Evolutionary conservation across 2,329 filamentous ascomycete genomes (phyloP).

Genomic region (Penicillium paneum): DNA sequence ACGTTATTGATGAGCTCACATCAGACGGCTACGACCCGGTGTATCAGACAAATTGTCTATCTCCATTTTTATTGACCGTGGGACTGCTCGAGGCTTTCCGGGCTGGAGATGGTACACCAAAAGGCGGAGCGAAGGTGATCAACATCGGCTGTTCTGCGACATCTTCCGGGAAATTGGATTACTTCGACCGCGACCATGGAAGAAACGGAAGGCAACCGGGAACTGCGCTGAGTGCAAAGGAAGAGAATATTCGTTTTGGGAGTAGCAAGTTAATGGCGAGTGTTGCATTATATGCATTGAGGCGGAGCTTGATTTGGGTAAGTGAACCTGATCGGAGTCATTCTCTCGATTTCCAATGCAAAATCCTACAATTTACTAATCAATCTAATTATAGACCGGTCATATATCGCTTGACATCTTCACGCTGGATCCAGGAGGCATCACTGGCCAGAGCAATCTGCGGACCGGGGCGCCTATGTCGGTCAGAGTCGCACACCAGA

Average conservation of each 20-base stretch:
- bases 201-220: conserved; percentile 20
- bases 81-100: conserved; percentile 37
- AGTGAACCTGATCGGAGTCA: conserved; percentile 15
- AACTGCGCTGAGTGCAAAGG: conserved; percentile 28
- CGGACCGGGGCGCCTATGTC: conserved; percentile 28
- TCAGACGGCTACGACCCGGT: conserved; percentile 36
- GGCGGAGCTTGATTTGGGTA: conserved; percentile 35
- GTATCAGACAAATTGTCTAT: conserved; percentile 38
- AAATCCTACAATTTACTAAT: not conserved
- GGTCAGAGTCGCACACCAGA: conserved; percentile 31
- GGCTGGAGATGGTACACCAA: conserved; percentile 31
- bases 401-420: conserved; percentile 38
- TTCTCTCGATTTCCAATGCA: not conserved
- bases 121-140: conserved; percentile 35
- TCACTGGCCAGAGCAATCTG: conserved; percentile 27
- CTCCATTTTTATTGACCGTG: conserved; percentile 37
- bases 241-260: conserved; percentile 31
- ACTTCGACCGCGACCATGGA: conserved; percentile 29
- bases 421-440: conserved; percentile 35
- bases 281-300: conserved; percentile 37
- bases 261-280: conserved; percentile 38
- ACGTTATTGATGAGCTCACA: conserved; percentile 31
- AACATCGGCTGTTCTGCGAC: conserved; percentile 36
- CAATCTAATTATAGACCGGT: conserved; percentile 24
- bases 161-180: conserved; percentile 32